Evolutionary conservation across 768 basidiomycete species (phyloP).

Genomic region (Tylopilus subfusipes): DNA sequence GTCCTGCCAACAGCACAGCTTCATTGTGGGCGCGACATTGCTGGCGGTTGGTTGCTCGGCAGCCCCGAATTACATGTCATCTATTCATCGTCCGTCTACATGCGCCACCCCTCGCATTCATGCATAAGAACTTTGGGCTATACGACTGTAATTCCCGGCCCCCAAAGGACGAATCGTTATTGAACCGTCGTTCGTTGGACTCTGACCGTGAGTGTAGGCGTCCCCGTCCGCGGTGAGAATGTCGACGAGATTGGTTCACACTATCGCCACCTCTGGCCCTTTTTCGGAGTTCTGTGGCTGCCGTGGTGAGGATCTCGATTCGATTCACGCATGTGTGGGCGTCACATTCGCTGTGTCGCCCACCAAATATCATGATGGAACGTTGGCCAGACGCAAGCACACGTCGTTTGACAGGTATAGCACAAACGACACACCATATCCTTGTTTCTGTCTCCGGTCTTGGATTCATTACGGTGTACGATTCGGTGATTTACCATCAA

Average conservation of each 20-base stretch:
- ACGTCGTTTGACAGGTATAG: neutral
- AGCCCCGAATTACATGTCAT: neutral
- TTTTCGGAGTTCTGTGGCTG: neutral
- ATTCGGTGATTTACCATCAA: neutral
- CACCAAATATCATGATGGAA: neutral
- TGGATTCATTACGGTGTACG: neutral
- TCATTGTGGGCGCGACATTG: conserved; percentile 2
- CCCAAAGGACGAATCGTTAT: neutral
- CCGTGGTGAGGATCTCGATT: neutral
- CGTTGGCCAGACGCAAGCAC: neutral
- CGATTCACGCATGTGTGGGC: no score
- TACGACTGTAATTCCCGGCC: conserved; percentile 1
- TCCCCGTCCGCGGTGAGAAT: neutral
- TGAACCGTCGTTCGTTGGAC: neutral
- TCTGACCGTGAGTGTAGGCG: neutral
- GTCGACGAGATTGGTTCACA: neutral
- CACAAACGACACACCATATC: neutral
- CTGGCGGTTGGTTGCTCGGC: neutral
- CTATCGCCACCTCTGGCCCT: neutral
- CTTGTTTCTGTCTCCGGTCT: neutral
- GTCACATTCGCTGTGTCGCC: neutral
- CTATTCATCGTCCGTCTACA: neutral
- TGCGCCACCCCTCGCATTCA: neutral
- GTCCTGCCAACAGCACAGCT: neutral
- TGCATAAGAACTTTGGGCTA: neutral